Evolutionary conservation across 768 basidiomycete species (phyloP), one percentile per base, ranked within the genome.

Genomic region (Russula brevipes): DNA sequence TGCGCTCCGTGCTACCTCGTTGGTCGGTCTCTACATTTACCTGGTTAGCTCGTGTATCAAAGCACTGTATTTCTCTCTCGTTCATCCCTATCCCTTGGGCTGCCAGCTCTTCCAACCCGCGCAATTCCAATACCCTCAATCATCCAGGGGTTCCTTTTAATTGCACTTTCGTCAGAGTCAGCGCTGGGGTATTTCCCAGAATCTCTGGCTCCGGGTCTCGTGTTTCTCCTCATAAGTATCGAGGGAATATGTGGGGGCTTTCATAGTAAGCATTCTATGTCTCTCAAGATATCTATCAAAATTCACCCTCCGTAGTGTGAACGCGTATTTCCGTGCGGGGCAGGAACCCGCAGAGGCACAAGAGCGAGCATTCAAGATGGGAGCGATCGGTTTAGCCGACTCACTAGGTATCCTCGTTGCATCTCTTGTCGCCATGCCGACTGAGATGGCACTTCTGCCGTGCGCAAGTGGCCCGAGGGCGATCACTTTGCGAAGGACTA

Each of bases 41-140:
- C 38, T 60, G 44, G 61, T 61, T 66, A 91, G 85, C 83, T 94
- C 44, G 84, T 93, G 35, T 94, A 94, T 70, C 91, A 91, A 78
- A 84, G 90, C 24, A 91, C 91, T 46, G 95, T 97, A 51, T 97
- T 98, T 76, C 72, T 98, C 63, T 96, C 95, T 5, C 88, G 95
- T 4, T 96, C 95, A 0, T 88, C 91, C 8, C 88, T 95, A 61
- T 90, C 93, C 7, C 74, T 95, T 45, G 91, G 91, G 12, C 66
- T 97, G 11, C 91, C 91, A 0, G 83, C 94, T 0, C 77, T 97
- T 5, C 92, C 94, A 0, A 72, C 77, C 17, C 77, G 75, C 0
- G 75, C 91, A 8, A 82, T 98, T 12, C 76, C 88, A 2, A 70
- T 92, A 2, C 95, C 95, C 5, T 85, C 92, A 0, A 74, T 92